phyloP scores from a whole-genome alignment of 2,329 filamentous ascomycete species.

The Aureobasidium sp. region DNA sequence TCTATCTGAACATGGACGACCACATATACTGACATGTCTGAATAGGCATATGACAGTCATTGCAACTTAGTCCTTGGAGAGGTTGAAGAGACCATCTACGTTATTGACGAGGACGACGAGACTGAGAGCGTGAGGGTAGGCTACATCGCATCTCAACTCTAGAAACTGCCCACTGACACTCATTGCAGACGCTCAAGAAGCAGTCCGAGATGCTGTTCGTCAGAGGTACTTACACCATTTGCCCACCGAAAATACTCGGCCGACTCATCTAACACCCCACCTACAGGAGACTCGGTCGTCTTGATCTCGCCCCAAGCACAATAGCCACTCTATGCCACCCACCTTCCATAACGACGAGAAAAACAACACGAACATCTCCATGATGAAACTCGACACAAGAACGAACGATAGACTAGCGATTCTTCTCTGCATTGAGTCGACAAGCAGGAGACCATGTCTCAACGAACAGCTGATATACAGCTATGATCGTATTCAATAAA shows the following conservation, averaged over 20 bases:
- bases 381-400: not conserved
- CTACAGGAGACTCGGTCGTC: conserved; percentile 41
- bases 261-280: not conserved
- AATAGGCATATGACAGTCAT: conserved; percentile 92
- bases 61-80: conserved; percentile 96
- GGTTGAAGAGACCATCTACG: conserved; percentile 93
- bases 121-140: conserved; percentile 56
- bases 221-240: conserved; percentile 51
- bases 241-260: too few species aligned
- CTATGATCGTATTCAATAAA: conserved; percentile 1
- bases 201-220: conserved; percentile 99
- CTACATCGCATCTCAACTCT: not conserved
- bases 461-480: not conserved
- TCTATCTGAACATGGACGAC: not conserved
- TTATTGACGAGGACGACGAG: conserved; percentile 79
- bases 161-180: conserved; percentile 1
- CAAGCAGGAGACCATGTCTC: not conserved
- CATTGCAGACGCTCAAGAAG: conserved; percentile 75
- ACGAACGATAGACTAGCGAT: not conserved
- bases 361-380: not conserved
- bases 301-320: conserved; percentile 35
- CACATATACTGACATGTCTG: not conserved
- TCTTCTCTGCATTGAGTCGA: not conserved
- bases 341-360: not conserved
- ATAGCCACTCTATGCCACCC: conserved; percentile 10